Evolutionary conservation across 73 alveolate species (phyloP).

Genomic region (Diophrys sp.): DNA sequence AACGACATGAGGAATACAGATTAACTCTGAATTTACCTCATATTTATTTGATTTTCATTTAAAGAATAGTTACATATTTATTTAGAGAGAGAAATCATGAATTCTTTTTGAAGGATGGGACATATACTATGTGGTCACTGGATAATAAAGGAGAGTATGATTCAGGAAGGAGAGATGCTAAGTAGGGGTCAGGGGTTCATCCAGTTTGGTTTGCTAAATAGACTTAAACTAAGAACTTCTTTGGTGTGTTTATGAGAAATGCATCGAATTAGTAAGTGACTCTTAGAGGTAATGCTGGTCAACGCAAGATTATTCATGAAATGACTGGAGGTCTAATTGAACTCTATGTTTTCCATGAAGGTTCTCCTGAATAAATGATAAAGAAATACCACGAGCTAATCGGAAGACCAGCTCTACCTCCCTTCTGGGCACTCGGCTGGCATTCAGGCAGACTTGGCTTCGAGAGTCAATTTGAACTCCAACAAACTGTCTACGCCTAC

Average conservation of each 20-base stretch:
- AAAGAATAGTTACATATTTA: too few species aligned
- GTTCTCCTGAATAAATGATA: constrained; percentile 45
- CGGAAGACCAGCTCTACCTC: constrained; percentile 55
- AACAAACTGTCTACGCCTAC: constrained; percentile 71
- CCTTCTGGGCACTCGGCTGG: constrained; percentile 74
- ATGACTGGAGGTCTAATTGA: constrained; percentile 66
- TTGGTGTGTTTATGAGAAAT: constrained; percentile 42
- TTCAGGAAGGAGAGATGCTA: constrained; percentile 52
- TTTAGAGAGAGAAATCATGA: constrained; percentile 10
- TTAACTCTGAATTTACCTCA: too few species aligned
- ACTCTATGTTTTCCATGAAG: constrained; percentile 46
- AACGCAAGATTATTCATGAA: constrained; percentile 26
- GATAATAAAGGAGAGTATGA: constrained; percentile 62
- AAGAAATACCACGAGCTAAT: constrained; percentile 49
- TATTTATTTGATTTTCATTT: too few species aligned
- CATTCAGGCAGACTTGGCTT: constrained; percentile 96
- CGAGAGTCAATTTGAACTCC: constrained; percentile 38
- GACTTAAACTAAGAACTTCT: constrained; percentile 24
- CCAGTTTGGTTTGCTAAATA: constrained; percentile 53
- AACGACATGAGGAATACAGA: too few species aligned
- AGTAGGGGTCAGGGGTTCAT: constrained; percentile 60
- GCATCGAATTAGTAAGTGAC: constrained; percentile 39
- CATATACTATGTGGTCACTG: constrained; percentile 41
- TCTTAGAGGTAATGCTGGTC: constrained; percentile 6
- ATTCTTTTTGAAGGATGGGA: constrained; percentile 20